These are phyloP conservation scores for Fabrea salina DNA, from an alignment of 169 alveolate genomes.

Conservation along the genomic window DNA sequence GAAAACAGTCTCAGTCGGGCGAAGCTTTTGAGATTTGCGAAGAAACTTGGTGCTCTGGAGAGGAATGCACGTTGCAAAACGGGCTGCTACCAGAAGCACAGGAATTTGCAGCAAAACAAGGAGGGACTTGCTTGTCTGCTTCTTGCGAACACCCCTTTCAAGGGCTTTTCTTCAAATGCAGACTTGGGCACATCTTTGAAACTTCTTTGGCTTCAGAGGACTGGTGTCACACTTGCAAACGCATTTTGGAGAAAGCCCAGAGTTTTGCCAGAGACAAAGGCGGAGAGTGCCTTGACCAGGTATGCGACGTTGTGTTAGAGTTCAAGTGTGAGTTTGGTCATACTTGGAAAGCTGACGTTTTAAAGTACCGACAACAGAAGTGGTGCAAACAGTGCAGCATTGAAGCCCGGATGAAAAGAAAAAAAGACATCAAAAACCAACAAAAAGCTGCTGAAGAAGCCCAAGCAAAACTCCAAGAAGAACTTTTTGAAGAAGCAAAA, in stretches of 20 bases:
- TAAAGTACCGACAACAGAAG: background rate
- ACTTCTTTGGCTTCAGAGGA: background rate
- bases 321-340: slow-evolving; percentile 26
- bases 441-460: background rate
- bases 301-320: background rate
- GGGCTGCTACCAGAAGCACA: background rate
- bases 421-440: background rate
- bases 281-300: background rate
- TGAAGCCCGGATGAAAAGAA: slow-evolving; percentile 5
- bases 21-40: no score
- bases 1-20: no score
- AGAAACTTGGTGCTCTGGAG: no score
- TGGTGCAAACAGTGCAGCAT: slow-evolving; percentile 35
- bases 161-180: background rate
- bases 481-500: slow-evolving; percentile 30
- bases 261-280: background rate
- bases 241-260: background rate
- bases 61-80: background rate
- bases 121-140: background rate
- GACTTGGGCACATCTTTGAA: background rate
- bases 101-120: background rate
- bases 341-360: slow-evolving; percentile 29
- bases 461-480: slow-evolving; percentile 8
- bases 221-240: background rate
- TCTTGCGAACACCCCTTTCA: background rate